These are phyloP conservation scores for Boeremia exigua DNA, from an alignment of 2,329 filamentous ascomycete genomes.

Conservation along the genomic window DNA sequence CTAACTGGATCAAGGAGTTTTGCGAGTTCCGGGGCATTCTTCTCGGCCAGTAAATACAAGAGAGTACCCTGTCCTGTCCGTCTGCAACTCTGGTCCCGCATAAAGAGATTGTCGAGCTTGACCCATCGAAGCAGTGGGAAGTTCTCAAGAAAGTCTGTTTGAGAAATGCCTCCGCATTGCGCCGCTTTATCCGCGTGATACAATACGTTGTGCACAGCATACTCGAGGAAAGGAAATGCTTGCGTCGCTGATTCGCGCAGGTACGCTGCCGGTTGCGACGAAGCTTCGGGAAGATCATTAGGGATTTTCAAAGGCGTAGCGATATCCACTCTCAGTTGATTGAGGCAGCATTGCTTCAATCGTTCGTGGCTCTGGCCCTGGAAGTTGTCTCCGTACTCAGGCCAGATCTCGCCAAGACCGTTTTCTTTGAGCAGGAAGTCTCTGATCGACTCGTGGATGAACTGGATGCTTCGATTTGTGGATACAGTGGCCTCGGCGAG, in stretches of 20 bases:
- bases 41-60: constrained; percentile 31
- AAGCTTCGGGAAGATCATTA: neutral
- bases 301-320: neutral
- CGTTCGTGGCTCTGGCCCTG: constrained; percentile 49
- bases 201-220: constrained; percentile 52
- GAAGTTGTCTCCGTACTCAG: constrained; percentile 43
- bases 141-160: constrained; percentile 20
- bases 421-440: constrained; percentile 52
- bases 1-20: constrained; percentile 25
- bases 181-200: constrained; percentile 51
- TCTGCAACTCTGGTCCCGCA: constrained; percentile 30
- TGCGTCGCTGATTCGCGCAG: constrained; percentile 2
- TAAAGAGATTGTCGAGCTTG: constrained; percentile 40
- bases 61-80: constrained; percentile 21
- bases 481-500: constrained; percentile 26
- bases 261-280: neutral
- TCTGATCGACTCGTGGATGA: constrained; percentile 38
- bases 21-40: constrained; percentile 37
- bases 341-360: constrained; percentile 50
- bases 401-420: constrained; percentile 38
- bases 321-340: too few species aligned
- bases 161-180: constrained; percentile 27
- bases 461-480: constrained; percentile 35
- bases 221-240: constrained; percentile 56
- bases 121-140: constrained; percentile 44